Evolutionary conservation across 371 early-diverging fungal genomes (phyloP), one percentile per base, ranked within the genome.

Genomic region (Apophysomyces trapeziformis): DNA sequence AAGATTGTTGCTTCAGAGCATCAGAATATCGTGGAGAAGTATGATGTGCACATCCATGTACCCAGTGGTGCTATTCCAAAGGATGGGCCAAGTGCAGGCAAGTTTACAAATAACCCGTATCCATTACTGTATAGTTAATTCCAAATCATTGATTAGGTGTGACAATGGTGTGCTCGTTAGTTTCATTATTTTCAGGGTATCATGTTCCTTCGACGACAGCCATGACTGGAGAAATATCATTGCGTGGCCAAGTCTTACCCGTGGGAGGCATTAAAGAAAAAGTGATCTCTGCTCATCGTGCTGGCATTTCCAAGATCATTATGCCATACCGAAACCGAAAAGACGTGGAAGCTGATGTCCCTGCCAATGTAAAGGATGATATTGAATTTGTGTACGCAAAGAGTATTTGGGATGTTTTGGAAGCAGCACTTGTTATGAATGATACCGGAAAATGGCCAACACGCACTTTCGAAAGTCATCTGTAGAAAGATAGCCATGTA

Each of bases 221-320:
- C 8, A 92, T 92, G 92, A 94, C 96, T 3, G 96, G 96, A 26
- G 94, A 95, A 71, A 84, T 95, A 11, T 91, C 93, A 1, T 77
- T 94, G 6, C 87, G 91, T 4, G 94, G 96, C 1, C 80, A 86
- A 59, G 92, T 95, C 4, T 75, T 92, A 38, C 93, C 93, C 7
- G 93, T 95, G 2, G 94, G 94, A 0, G 96, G 96, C 6, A 88
- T 95, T 67, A 91, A 91, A 74, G 94, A 94, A 77, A 95, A 95
- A 72, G 84, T 92, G 8, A 82, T 92, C 45, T 91, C 93, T 0
- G 94, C 94, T 1, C 92, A 93, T 70, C 88, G 93, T 11, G 89
- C 90, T 14, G 91, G 91, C 16, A 84, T 94, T 7, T 74, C 74
- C 45, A 84, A 78, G 67, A 77, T 89, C 54, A 79, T 89, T 32